A percentile compares a stretch with the other conserved stretches of the same genome.
Evolutionary conservation across 2,329 filamentous ascomycete genomes (phyloP).

Genomic region (Colletotrichum brevisporum): DNA sequence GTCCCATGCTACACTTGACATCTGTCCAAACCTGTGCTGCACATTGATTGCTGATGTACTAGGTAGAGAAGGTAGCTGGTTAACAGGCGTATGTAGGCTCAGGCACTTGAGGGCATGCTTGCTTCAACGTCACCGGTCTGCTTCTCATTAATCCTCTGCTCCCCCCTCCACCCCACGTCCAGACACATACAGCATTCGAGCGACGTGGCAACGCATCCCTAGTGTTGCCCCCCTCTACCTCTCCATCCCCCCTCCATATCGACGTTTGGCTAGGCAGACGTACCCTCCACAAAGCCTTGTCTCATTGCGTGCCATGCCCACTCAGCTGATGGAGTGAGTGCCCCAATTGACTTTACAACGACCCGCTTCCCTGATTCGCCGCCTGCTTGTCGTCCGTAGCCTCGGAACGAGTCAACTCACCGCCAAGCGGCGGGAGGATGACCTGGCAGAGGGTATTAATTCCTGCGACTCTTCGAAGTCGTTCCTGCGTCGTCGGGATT

Average conservation of each 20-base stretch:
- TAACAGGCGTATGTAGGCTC: too few species aligned
- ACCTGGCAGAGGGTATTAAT: neutral
- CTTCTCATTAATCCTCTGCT: neutral
- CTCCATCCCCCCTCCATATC: conserved; percentile 5
- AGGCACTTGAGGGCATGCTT: neutral
- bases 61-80: too few species aligned
- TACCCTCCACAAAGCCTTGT: conserved; percentile 1
- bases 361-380: conserved; percentile 5
- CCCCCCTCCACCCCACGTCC: conserved; percentile 14
- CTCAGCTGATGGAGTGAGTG: neutral
- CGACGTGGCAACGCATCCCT: conserved; percentile 39
- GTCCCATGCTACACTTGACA: conserved; percentile 26
- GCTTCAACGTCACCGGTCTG: conserved; percentile 8
- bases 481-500: neutral
- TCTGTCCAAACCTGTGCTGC: conserved; percentile 9
- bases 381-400: neutral
- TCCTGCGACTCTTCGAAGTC: neutral
- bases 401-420: conserved; percentile 14
- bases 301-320: conserved; percentile 1
- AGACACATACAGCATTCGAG: conserved; percentile 16
- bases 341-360: conserved; percentile 8
- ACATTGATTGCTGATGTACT: conserved; percentile 2
- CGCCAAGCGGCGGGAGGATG: neutral
- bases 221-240: conserved; percentile 11
- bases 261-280: conserved; percentile 18